Conservation (phyloP, 441 rosid species). For the Pelargonium exstipulatum region DNA sequence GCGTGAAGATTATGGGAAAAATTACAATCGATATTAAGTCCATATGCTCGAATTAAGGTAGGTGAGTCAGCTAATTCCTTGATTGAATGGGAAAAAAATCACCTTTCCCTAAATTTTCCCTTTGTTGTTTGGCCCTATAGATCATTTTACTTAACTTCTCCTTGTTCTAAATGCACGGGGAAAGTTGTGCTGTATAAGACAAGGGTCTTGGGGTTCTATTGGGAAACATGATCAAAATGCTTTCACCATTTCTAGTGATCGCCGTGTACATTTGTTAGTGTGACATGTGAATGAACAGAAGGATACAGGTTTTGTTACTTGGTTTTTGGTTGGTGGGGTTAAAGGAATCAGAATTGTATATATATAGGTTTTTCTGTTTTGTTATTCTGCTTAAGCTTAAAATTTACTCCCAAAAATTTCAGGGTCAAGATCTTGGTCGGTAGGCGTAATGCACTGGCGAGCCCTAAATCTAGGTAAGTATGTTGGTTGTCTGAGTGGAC, state of each 20-base stretch:
- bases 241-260: constrained; percentile 1
- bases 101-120: neutral
- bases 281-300: neutral
- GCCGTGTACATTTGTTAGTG: constrained; percentile 12
- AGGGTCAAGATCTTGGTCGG: constrained; percentile 39
- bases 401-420: constrained; percentile 40
- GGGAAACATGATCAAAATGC: constrained; percentile 7
- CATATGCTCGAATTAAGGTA: constrained; percentile 24
- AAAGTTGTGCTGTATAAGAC: constrained; percentile 11
- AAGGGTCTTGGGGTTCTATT: constrained; percentile 4
- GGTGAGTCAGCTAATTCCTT: constrained; percentile 56
- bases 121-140: constrained; percentile 13
- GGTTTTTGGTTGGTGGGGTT: constrained; percentile 17
- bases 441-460: constrained; percentile 30
- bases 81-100: constrained; percentile 11
- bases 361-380: constrained; percentile 22
- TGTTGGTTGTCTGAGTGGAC: constrained; percentile 15
- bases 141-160: neutral
- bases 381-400: constrained; percentile 26
- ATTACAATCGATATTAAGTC: constrained; percentile 64
- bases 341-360: constrained; percentile 16
- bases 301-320: constrained; percentile 18
- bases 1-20: constrained; percentile 74
- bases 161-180: constrained; percentile 7
- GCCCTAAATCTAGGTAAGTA: constrained; percentile 29